These are phyloP conservation scores for Neurospora sp. DNA, from an alignment of 495 filamentous ascomycete species.

Conservation along the genomic window DNA sequence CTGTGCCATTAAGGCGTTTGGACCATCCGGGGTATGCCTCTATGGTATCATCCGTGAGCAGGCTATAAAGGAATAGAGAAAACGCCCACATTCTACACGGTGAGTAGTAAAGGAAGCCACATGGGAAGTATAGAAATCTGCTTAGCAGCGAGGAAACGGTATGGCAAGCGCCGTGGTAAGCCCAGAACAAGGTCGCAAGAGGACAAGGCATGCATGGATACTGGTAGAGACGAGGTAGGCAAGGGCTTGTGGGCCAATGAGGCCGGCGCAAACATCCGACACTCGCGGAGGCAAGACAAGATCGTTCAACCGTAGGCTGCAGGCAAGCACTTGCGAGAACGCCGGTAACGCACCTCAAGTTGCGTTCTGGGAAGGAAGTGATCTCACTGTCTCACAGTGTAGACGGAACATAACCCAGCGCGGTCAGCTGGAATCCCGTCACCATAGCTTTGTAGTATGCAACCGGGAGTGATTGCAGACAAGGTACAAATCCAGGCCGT, in stretches of 20 bases:
- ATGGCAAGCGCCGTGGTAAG: slow-evolving; percentile 13
- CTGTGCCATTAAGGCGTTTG: slow-evolving; percentile 36
- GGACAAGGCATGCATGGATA: slow-evolving; percentile 19
- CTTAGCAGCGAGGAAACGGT: slow-evolving; percentile 10
- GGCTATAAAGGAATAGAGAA: slow-evolving; percentile 18
- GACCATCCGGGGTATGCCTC: slow-evolving; percentile 30
- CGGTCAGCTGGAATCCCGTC: slow-evolving; percentile 2
- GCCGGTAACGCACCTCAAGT: slow-evolving; percentile 1
- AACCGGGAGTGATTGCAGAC: slow-evolving; percentile 8
- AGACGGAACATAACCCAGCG: slow-evolving; percentile 9
- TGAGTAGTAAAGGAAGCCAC: slow-evolving; percentile 8
- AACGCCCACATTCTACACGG: slow-evolving; percentile 15
- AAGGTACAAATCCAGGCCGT: slow-evolving; percentile 14
- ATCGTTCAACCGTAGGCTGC: slow-evolving; percentile 14
- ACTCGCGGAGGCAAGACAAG: slow-evolving; percentile 19
- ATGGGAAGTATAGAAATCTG: background rate
- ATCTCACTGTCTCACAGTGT: slow-evolving; percentile 13
- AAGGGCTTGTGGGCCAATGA: slow-evolving; percentile 19
- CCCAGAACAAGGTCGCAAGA: slow-evolving; percentile 15
- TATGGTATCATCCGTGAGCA: slow-evolving; percentile 9
- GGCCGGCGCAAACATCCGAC: slow-evolving; percentile 24
- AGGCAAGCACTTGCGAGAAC: slow-evolving; percentile 4
- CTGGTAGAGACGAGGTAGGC: slow-evolving; percentile 14
- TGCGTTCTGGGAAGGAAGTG: slow-evolving; percentile 4
- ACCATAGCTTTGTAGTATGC: slow-evolving; percentile 9